Evolutionary conservation across 805 yeast species (phyloP).

Genomic region (Ogataea ganodermae): DNA sequence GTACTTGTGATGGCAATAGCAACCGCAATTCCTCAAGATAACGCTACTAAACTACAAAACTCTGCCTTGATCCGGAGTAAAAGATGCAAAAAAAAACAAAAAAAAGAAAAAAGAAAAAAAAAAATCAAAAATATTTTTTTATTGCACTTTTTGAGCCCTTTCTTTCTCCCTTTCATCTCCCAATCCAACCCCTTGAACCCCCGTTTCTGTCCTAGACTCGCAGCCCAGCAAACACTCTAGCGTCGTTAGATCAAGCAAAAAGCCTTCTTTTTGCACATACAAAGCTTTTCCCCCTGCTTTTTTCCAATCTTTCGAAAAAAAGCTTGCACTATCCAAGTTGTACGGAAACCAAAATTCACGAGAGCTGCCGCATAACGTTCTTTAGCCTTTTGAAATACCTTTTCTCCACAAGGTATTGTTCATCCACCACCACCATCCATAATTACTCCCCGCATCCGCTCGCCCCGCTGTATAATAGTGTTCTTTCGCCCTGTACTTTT

Average conservation of each 20-base stretch:
- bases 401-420: conserved; percentile 12
- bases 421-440: conserved; percentile 3
- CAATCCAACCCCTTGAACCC: too few species aligned
- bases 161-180: not conserved
- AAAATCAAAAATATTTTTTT: not conserved
- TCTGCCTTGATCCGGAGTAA: too few species aligned
- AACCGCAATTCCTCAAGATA: too few species aligned
- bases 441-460: not conserved
- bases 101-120: not conserved
- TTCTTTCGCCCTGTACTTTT: conserved; percentile 6
- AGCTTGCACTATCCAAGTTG: conserved; percentile 4
- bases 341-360: conserved; percentile 31
- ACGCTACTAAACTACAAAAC: too few species aligned
- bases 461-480: conserved; percentile 7
- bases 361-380: conserved; percentile 55
- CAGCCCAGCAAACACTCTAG: too few species aligned
- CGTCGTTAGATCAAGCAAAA: too few species aligned
- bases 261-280: not conserved
- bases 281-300: not conserved
- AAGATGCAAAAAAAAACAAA: too few species aligned
- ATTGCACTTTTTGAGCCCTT: not conserved
- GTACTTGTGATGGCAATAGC: too few species aligned
- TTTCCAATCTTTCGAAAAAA: conserved; percentile 2
- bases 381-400: conserved; percentile 17
- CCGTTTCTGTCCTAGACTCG: too few species aligned